phyloP scores from a whole-genome alignment of 2,329 filamentous ascomycete species.

The Penicillium glabrum region DNA sequence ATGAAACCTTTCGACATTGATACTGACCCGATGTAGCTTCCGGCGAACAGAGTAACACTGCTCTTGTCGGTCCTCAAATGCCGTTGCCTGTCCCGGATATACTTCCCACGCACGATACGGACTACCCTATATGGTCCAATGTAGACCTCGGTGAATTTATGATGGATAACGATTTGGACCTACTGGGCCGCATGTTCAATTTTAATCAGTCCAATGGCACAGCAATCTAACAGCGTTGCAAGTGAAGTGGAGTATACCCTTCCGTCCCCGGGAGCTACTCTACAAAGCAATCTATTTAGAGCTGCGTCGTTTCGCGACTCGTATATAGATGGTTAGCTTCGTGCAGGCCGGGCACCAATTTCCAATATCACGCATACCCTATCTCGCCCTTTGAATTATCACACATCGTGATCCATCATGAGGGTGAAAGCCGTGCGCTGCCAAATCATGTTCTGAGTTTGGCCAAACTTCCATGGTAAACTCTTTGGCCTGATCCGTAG shows the following conservation, averaged over 20 bases:
- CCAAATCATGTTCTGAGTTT: conserved; percentile 12
- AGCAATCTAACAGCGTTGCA: not conserved
- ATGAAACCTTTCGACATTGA: not conserved
- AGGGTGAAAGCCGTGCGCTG: conserved; percentile 20
- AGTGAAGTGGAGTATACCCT: not conserved
- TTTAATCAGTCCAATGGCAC: not conserved
- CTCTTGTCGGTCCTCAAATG: not conserved
- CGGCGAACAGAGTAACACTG: not conserved
- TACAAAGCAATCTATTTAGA: not conserved
- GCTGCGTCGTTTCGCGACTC: not conserved
- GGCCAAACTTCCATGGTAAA: conserved; percentile 19
- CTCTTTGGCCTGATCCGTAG: not conserved
- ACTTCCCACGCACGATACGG: not conserved
- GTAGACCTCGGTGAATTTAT: conserved; percentile 11
- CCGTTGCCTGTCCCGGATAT: not conserved
- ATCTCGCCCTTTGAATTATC: conserved; percentile 12
- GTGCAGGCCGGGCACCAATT: not conserved
- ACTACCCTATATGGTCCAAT: conserved; percentile 3
- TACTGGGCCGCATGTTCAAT: conserved; percentile 9
- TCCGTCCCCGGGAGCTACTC: not conserved
- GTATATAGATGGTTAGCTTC: not conserved
- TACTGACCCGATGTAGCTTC: not conserved
- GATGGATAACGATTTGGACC: conserved; percentile 9
- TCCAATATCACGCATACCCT: not conserved
- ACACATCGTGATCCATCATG: conserved; percentile 22